phyloP scores from a whole-genome alignment of 2,329 filamentous ascomycete genomes.

The Hypoxylon rubiginosum region DNA sequence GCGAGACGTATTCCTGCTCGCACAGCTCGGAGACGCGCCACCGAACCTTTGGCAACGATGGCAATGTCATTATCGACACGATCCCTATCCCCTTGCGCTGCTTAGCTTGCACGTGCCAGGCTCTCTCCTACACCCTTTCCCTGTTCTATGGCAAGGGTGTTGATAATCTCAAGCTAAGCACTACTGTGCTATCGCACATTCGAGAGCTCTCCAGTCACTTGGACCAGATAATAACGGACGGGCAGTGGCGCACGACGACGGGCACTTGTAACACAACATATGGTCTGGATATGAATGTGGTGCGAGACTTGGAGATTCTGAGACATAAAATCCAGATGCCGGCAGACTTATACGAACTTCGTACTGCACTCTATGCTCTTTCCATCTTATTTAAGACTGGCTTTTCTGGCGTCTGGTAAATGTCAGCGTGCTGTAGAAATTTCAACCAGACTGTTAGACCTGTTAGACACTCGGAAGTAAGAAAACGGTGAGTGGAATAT shows the following conservation, averaged over 20 bases:
- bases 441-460: too few relatives aligned
- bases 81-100: conserved; percentile 27
- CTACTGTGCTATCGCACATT: not conserved
- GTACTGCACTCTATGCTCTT: conserved; percentile 8
- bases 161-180: not conserved
- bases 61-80: conserved; percentile 15
- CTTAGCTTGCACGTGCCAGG: conserved; percentile 28
- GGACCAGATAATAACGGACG: conserved; percentile 2
- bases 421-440: not conserved
- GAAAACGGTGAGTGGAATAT: conserved; percentile 1
- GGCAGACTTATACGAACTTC: conserved; percentile 19
- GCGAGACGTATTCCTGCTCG: conserved; percentile 35
- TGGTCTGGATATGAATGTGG: not conserved
- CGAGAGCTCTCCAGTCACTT: conserved; percentile 17
- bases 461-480: not conserved
- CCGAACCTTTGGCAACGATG: conserved; percentile 16
- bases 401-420: not conserved
- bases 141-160: not conserved
- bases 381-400: not conserved
- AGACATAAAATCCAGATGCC: conserved; percentile 3
- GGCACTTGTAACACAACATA: not conserved
- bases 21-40: conserved; percentile 25
- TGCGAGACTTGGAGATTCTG: conserved; percentile 14
- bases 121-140: conserved; percentile 5
- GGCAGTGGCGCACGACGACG: conserved; percentile 12